Percentiles rank a stretch among this genome's conserved stretches.
Conservation (phyloP, 805 yeast genomes). For the Nakazawaea molendinolei region DNA sequence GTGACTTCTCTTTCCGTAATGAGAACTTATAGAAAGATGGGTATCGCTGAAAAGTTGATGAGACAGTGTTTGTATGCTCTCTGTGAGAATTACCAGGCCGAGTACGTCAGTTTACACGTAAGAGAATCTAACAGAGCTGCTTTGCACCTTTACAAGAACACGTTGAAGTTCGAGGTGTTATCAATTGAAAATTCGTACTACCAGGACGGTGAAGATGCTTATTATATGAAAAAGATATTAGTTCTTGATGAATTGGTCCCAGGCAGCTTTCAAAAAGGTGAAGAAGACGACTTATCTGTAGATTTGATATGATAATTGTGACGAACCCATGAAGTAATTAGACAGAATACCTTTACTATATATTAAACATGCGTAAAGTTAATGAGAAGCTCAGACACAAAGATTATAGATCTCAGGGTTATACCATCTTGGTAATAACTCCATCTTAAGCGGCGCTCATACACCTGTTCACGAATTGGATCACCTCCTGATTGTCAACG, state of each 20-base stretch:
- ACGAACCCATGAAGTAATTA: no score
- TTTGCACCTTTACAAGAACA: constrained; percentile 80
- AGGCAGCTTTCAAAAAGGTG: constrained; percentile 38
- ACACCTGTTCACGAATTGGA: constrained; percentile 7
- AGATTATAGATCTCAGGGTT: constrained; percentile 21
- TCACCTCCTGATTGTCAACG: background rate
- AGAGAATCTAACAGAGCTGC: constrained; percentile 94
- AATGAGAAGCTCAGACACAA: constrained; percentile 16
- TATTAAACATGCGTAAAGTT: no score
- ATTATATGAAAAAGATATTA: constrained; percentile 78
- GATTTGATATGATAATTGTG: constrained; percentile 10
- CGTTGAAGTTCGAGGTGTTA: constrained; percentile 75
- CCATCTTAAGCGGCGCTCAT: constrained; percentile 5
- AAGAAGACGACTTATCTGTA: constrained; percentile 45
- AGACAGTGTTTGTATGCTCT: constrained; percentile 70
- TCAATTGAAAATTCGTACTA: constrained; percentile 84
- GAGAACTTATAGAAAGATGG: constrained; percentile 94
- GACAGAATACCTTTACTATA: no score
- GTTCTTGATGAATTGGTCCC: constrained; percentile 57
- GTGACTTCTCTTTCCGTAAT: constrained; percentile 89
- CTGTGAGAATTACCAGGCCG: constrained; percentile 73
- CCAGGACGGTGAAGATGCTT: constrained; percentile 97
- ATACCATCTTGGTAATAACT: constrained; percentile 18
- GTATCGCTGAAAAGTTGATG: constrained; percentile 89
- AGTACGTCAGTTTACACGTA: constrained; percentile 86